Evolutionary conservation across 352 stramenopile species (phyloP).

Genomic region (Phytophthora hibernalis): DNA sequence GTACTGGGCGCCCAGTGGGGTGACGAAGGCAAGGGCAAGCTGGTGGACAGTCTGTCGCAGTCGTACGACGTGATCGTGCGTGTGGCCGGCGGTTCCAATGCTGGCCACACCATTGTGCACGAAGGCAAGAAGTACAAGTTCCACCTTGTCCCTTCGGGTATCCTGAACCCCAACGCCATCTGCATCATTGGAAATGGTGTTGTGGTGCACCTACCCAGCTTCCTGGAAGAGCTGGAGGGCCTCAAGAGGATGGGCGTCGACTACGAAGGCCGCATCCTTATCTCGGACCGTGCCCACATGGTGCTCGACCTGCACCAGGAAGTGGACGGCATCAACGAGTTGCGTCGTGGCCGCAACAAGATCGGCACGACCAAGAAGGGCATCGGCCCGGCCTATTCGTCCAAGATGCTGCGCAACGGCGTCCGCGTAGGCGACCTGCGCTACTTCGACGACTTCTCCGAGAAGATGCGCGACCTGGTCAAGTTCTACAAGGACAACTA

Average conservation of each 20-base stretch:
- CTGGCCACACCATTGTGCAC: constrained; percentile 99
- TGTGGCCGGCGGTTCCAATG: constrained; percentile 98
- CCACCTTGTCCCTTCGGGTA: constrained; percentile 98
- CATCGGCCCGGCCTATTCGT: constrained; percentile 98
- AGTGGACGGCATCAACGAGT: constrained; percentile 86
- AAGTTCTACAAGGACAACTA: constrained; percentile 93
- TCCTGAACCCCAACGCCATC: constrained; percentile 95
- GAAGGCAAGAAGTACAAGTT: constrained; percentile 99
- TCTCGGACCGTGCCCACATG: constrained; percentile 98
- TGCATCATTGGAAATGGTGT: constrained; percentile 99
- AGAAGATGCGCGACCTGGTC: constrained; percentile 93
- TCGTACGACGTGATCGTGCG: constrained; percentile 97
- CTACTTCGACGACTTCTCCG: constrained; percentile 89
- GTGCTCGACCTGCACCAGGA: constrained; percentile 99
- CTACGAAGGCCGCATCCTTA: constrained; percentile 94
- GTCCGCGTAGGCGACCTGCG: constrained; percentile 96
- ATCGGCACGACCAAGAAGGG: constrained; percentile 99
- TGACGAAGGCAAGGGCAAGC: constrained; percentile 99
- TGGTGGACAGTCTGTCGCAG: constrained; percentile 94
- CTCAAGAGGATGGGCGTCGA: constrained; percentile 91
- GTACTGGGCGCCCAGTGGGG: constrained; percentile 99
- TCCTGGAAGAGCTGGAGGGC: constrained; percentile 95
- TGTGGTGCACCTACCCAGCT: constrained; percentile 97
- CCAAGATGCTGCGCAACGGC: constrained; percentile 98
- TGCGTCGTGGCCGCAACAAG: constrained; percentile 94